Base-by-base conservation (phyloP, 2,329 filamentous ascomycete genomes). In the Arachnomyces sp. region DNA sequence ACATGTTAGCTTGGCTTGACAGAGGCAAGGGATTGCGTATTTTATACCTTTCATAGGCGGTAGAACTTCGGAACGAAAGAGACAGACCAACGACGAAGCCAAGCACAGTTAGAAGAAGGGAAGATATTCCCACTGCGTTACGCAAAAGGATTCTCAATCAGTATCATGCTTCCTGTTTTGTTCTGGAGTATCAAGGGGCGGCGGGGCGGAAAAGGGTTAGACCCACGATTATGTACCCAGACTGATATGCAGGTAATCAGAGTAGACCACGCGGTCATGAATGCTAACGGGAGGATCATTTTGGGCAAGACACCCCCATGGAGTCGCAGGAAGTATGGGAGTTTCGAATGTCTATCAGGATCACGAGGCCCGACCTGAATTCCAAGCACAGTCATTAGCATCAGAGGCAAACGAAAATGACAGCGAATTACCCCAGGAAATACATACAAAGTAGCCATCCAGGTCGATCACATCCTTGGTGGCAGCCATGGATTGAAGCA, bases 41-140 rank as follows among this genome's bases (percentile, higher is more conserved):
- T 59, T 62, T 35, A 28, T 61, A 71, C 51, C 82, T 76, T 62
- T 89, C 84, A 51, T 89, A 89, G 7, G 84, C 84, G 6, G 83
- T 86, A 2, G 82, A 80, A 47, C 75, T 84, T 43, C 84, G 78
- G 66, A 89, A 87, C 1, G 82, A 86, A 28, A 89, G 72, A n/a
- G 80, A 75, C 44, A 89, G 66, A 75, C 80, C 80, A 59, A 89
- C 83, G 44, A 89, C 81, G 66, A 89, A 88, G 81, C 84, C 84
- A 33, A 84, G 75, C 38, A 89, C 78, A 1, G 84, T 88, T 39
- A 89, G 71, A 14, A 88, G 69, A 25, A 86, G 34, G 21, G 45
- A 44, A 7, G 43, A 42, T n/a, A 88, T 78, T 34, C 72, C 73
- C 13, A 81, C 59, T 59, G 28, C 12, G 35, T 34, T 25, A 36